A percentile compares a stretch with the other conserved stretches of the same genome.
These are phyloP conservation scores for Torulaspora microellipsoides DNA, from an alignment of 805 yeast species.

Conservation along the genomic window DNA sequence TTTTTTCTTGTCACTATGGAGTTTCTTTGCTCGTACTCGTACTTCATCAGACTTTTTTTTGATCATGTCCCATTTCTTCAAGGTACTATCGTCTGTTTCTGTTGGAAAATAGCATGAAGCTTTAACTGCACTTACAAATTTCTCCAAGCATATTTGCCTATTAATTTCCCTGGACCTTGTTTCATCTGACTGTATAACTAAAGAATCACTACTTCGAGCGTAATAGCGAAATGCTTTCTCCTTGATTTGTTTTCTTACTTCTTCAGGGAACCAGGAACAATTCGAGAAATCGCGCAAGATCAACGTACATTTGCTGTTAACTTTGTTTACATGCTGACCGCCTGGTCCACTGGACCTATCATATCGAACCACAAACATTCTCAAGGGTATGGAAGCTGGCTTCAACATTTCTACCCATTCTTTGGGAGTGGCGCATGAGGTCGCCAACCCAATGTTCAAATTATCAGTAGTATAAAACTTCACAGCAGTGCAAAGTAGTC, in stretches of 20 bases:
- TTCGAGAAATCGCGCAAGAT: constrained; percentile 44
- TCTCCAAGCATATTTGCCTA: constrained; percentile 52
- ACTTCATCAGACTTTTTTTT: constrained; percentile 32
- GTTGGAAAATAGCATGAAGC: constrained; percentile 42
- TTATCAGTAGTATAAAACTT: too few species aligned
- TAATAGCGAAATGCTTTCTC: constrained; percentile 46
- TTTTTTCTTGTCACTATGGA: constrained; percentile 37
- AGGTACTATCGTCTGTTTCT: constrained; percentile 44
- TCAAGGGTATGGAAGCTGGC: constrained; percentile 29
- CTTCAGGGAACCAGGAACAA: constrained; percentile 57
- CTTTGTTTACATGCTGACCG: constrained; percentile 81
- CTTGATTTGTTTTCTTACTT: constrained; percentile 41
- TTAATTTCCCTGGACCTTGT: constrained; percentile 57
- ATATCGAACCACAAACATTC: constrained; percentile 21
- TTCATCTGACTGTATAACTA: constrained; percentile 58
- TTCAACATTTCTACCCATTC: constrained; percentile 43
- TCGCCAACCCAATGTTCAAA: too few species aligned
- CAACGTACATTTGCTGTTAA: constrained; percentile 57
- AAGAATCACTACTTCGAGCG: constrained; percentile 47
- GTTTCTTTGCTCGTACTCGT: constrained; percentile 37
- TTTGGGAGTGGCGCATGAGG: constrained; percentile 6
- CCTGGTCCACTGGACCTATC: constrained; percentile 77
- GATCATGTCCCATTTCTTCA: constrained; percentile 47
- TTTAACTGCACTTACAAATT: constrained; percentile 51
- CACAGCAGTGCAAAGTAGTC: too few species aligned